Conservation (phyloP, 352 stramenopile species). For the Phytopythium ostracodes region DNA sequence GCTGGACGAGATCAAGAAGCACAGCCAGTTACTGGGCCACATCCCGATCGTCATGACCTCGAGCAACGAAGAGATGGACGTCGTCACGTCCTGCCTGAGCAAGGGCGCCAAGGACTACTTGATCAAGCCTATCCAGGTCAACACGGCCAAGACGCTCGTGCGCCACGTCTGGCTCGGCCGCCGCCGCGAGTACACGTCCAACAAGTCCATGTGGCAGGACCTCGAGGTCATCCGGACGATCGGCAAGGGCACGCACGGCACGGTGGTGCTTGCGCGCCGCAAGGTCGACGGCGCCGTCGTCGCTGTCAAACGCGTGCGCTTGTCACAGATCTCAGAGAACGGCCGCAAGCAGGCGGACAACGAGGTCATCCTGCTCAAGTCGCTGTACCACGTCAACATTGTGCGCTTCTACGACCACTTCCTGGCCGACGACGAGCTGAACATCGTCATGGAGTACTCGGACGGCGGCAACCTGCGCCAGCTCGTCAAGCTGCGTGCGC, state of each 20-base stretch:
- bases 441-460: slow-evolving; percentile 89
- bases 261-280: slow-evolving; percentile 71
- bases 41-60: slow-evolving; percentile 90
- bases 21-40: slow-evolving; percentile 54
- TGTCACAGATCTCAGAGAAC: slow-evolving; percentile 78
- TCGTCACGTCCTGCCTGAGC: slow-evolving; percentile 84
- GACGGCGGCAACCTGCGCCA: slow-evolving; percentile 82
- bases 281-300: slow-evolving; percentile 79
- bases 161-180: slow-evolving; percentile 85
- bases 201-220: slow-evolving; percentile 80
- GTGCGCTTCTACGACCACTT: slow-evolving; percentile 90
- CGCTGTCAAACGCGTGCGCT: slow-evolving; percentile 79
- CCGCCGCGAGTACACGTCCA: slow-evolving; percentile 44
- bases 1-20: slow-evolving; percentile 79
- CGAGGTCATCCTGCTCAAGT: slow-evolving; percentile 87
- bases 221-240: slow-evolving; percentile 86
- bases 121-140: slow-evolving; percentile 89
- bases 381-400: slow-evolving; percentile 88
- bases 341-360: slow-evolving; percentile 86
- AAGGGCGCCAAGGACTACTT: slow-evolving; percentile 89
- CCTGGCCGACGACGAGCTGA: slow-evolving; percentile 79
- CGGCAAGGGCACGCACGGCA: slow-evolving; percentile 83
- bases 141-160: slow-evolving; percentile 88
- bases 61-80: slow-evolving; percentile 89
- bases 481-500: slow-evolving; percentile 70